phyloP scores from a whole-genome alignment of 129 eudicot genomes.

The Lactuca saligna region DNA sequence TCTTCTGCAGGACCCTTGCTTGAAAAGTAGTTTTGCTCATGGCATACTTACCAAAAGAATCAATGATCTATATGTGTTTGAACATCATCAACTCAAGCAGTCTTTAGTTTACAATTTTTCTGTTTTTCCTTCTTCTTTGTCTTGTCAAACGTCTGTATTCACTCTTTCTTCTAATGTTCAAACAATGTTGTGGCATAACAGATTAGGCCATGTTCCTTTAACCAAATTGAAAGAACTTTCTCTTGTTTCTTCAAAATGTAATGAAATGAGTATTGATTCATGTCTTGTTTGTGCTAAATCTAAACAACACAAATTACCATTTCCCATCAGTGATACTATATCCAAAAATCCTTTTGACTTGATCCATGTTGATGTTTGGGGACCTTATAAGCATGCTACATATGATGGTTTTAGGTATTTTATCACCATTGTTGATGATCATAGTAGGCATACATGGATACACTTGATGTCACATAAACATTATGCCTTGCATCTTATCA shows the following conservation, averaged over 20 bases:
- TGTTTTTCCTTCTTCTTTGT: no score
- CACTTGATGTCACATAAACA: not conserved
- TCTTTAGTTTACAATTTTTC: no score
- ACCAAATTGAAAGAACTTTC: no score
- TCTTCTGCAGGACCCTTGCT: not conserved
- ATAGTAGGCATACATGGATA: not conserved
- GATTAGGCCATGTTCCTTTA: not conserved
- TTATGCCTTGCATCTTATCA: not conserved
- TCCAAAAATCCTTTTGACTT: not conserved
- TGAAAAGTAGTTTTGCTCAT: no score
- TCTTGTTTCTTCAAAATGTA: no score
- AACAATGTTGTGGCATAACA: not conserved
- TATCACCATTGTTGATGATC: not conserved
- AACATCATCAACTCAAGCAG: not conserved
- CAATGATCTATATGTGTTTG: no score
- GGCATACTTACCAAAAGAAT: no score
- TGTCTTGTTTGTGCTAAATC: not conserved
- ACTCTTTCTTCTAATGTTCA: no score
- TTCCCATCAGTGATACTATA: not conserved
- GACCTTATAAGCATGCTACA: not conserved
- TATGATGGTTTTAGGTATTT: not conserved
- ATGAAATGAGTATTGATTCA: no score
- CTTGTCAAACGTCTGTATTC: no score
- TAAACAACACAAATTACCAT: not conserved
- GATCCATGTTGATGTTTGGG: slow-evolving; percentile 1